Base-by-base conservation (phyloP, 495 filamentous ascomycete species). In the Margaritispora aquatica region DNA sequence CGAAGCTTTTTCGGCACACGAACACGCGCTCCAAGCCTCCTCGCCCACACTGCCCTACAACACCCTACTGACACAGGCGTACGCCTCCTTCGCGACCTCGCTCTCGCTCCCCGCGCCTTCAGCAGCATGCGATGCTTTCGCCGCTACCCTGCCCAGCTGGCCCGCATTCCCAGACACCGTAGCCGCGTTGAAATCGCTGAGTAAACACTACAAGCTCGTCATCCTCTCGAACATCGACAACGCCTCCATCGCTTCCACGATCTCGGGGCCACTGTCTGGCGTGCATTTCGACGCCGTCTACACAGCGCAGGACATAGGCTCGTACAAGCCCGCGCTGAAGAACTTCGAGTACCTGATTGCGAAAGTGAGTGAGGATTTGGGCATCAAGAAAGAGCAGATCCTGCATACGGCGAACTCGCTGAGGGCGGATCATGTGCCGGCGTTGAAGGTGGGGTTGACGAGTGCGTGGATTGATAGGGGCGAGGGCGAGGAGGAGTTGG, bases 211-310 rank as follows among this genome's bases (percentile, higher is more conserved):
- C 76, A 87, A 85, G 68, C 78, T 92, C 1, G 80, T 87, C 1
- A 80, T 88, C 10, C 75, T 93, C 4, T 86, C 83, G 2, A 95
- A 94, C 63, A 81, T 92, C 10, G 83, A 90, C 70, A 75, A 80
- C 23, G 74, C 61, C 13, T 86, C 82, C 44, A 88, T 92, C 60
- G 67, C 68, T 0, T 68, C 70, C 1, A 84, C 85, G 1, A 70
- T 82, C 0, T 69, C 63, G 0, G 77, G 77, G 9, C 76, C 79
- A 34, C 70, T 85, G 27, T 70, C 77, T 31, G 74, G 71, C 34
- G 74, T 73, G 0, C 50, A 59, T 2, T 92, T 93, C 59, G 87
- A 90, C 63, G 78, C 79, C 15, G 74, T 90, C 19, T 84, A 86
- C 69, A 91, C 88, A 17, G 89, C 89, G 7, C 76, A 92, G 73